Conservation (phyloP, 495 filamentous ascomycete genomes). For the Copromyces sp. region DNA sequence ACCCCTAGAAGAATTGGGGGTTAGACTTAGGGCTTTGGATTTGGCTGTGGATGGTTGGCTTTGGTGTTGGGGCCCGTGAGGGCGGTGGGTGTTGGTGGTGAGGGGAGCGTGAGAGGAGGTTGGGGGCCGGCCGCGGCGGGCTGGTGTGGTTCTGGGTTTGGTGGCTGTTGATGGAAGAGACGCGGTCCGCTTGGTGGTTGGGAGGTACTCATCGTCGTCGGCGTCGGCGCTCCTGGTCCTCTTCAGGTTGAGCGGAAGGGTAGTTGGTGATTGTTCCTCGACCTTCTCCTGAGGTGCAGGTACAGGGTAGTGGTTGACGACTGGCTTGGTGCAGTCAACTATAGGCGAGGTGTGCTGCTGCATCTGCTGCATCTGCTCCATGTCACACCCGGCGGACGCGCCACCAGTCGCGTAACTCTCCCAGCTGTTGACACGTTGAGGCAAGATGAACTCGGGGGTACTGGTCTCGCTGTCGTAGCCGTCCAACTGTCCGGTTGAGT, state of each 20-base stretch:
- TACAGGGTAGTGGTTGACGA: slow-evolving; percentile 5
- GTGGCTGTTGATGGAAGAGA: neutral
- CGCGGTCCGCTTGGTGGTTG: slow-evolving; percentile 7
- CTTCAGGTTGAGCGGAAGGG: slow-evolving; percentile 5
- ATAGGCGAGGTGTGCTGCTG: neutral
- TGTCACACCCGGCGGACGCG: slow-evolving; percentile 3
- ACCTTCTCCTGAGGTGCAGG: slow-evolving; percentile 25
- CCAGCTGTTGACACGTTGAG: slow-evolving; percentile 6
- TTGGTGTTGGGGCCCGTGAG: slow-evolving; percentile 6
- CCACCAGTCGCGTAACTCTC: slow-evolving; percentile 11
- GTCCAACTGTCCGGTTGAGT: slow-evolving; percentile 22
- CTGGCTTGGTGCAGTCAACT: slow-evolving; percentile 10
- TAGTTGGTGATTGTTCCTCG: slow-evolving; percentile 8
- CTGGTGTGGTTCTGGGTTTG: neutral
- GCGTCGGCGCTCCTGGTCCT: slow-evolving; percentile 5
- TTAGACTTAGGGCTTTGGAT: neutral
- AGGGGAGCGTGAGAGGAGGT: neutral
- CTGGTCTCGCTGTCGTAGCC: slow-evolving; percentile 21
- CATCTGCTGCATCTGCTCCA: slow-evolving; percentile 1
- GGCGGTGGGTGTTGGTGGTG: neutral
- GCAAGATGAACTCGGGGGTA: slow-evolving; percentile 8
- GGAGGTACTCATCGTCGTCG: slow-evolving; percentile 11
- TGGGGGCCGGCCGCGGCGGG: neutral
- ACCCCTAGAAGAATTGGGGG: neutral
- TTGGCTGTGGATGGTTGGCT: neutral